These are phyloP conservation scores for Neoascochyta sp. DNA, from an alignment of 2,329 filamentous ascomycete genomes.

Conservation along the genomic window DNA sequence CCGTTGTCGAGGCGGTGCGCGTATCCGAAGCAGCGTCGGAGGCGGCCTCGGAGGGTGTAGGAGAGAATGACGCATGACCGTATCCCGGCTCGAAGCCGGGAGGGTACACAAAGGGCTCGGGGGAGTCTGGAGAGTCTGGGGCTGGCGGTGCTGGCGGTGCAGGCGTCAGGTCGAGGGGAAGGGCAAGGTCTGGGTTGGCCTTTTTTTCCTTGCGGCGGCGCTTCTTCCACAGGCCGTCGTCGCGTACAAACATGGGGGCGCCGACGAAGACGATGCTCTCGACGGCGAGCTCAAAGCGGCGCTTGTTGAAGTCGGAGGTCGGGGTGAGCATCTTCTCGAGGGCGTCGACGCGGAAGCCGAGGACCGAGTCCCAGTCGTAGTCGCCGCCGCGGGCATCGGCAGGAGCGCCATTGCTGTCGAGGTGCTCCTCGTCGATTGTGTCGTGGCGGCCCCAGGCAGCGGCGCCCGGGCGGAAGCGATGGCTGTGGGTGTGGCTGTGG, in stretches of 20 bases:
- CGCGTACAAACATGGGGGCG: conserved; percentile 42
- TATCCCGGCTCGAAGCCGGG: conserved; percentile 41
- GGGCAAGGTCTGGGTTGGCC: conserved; percentile 18
- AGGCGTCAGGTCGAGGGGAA: conserved; percentile 15
- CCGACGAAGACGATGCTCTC: conserved; percentile 41
- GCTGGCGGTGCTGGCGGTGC: no score
- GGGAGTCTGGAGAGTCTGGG: conserved; percentile 18
- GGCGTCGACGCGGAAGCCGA: conserved; percentile 40
- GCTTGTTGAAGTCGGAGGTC: conserved; percentile 38
- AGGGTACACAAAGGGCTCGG: conserved; percentile 32
- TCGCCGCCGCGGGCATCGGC: conserved; percentile 26
- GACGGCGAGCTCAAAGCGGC: conserved; percentile 40
- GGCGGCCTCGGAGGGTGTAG: conserved; percentile 23
- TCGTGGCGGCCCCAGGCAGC: conserved; percentile 34
- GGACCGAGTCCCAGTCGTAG: conserved; percentile 38
- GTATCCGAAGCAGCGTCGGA: conserved; percentile 40
- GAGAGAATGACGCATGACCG: conserved; percentile 36
- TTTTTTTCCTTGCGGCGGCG: conserved; percentile 31
- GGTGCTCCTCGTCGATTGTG: conserved; percentile 36
- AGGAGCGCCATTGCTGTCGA: conserved; percentile 19
- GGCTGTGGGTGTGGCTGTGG: conserved; percentile 24
- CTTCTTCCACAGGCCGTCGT: conserved; percentile 42
- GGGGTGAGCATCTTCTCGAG: conserved; percentile 42
- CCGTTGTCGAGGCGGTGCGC: conserved; percentile 39
- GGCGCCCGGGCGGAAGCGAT: conserved; percentile 21